Conservation (phyloP, 2,329 filamentous ascomycete species). For the Penicillium sp. region DNA sequence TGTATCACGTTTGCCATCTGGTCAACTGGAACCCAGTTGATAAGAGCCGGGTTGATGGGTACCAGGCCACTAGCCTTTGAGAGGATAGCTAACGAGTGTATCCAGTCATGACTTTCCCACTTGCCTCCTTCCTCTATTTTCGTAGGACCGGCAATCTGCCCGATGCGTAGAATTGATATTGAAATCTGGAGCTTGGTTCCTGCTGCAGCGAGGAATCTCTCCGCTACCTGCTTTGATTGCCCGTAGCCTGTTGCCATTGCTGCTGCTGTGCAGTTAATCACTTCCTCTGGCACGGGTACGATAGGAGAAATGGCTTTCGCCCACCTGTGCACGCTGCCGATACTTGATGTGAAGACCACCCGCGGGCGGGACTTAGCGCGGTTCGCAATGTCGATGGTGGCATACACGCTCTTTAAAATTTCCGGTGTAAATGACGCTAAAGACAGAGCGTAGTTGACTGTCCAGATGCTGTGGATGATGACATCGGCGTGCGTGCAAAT, state of each 20-base stretch:
- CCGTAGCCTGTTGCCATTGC: constrained; percentile 9
- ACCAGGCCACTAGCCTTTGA: constrained; percentile 10
- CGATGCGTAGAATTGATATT: constrained; percentile 10
- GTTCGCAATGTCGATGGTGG: constrained; percentile 11
- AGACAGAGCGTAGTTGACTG: constrained; percentile 11
- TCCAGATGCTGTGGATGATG: constrained; percentile 13
- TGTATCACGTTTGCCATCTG: constrained; percentile 4
- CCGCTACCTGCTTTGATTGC: constrained; percentile 13
- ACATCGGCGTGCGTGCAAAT: constrained; percentile 7
- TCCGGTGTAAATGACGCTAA: constrained; percentile 8
- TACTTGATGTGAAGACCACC: constrained; percentile 12
- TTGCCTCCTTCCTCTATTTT: constrained; percentile 4
- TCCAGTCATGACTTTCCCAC: constrained; percentile 12
- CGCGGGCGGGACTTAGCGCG: constrained; percentile 8
- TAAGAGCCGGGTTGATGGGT: neutral
- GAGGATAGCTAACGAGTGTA: constrained; percentile 11
- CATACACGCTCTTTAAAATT: constrained; percentile 6
- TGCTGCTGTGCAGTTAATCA: constrained; percentile 3
- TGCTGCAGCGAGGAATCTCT: constrained; percentile 9
- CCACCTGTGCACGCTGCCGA: constrained; percentile 5
- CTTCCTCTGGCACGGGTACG: constrained; percentile 12
- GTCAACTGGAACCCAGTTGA: constrained; percentile 14
- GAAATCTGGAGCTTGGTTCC: constrained; percentile 9
- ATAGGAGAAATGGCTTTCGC: constrained; percentile 4
- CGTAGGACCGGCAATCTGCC: constrained; percentile 10